Base-by-base conservation (phyloP, 805 yeast species). In the Kregervanrija pseudodelftensis region DNA sequence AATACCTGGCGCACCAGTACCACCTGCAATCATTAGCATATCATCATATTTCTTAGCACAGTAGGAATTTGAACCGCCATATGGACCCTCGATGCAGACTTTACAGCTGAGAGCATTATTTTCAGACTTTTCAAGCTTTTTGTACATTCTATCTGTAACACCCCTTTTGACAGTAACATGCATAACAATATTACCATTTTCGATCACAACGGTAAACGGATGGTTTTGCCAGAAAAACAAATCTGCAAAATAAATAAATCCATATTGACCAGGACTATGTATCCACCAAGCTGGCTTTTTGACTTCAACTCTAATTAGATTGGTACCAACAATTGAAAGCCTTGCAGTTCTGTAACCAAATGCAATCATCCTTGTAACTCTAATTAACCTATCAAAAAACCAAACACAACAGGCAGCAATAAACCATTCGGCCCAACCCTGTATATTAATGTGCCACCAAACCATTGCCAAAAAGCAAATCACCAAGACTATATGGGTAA, bases 171-270 rank as follows among this genome's bases (percentile, higher is more conserved):
- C 69, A 54, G 70, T 76, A 48, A 75, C 67, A 46, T 65, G 68
- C 30, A 73, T 56, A 1, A 64, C 53, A 2, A 76, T 49, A 12
- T 61, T 57, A 40, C 66, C 62, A 35, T 64, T 67, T 31, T 63
- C 59, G 45, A 67, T 66, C 33, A 74, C 62, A 2, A 76, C 56
- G 1, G 87, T 79, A 61, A 84, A 82, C 1, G 90, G 91, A 59
- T 84, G 89, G 4, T 83, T 76, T 58, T 83, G 87, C 80, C 82
- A 81, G 56, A 79, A 77, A 33, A 70, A 59, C 5, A 66, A 57
- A 44, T 73, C 66, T 43, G 78, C 49, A 56, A 82, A 77, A 61
- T 81, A 77, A 35, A 83, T 57, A 54, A 65, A 83, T 1, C 72
- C 77, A 57, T 65, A 77, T 12, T 74, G 67, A 30, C 86, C 84